Conservation (phyloP, 1,284 basidiomycete species). For the Ganoderma multipileum region DNA sequence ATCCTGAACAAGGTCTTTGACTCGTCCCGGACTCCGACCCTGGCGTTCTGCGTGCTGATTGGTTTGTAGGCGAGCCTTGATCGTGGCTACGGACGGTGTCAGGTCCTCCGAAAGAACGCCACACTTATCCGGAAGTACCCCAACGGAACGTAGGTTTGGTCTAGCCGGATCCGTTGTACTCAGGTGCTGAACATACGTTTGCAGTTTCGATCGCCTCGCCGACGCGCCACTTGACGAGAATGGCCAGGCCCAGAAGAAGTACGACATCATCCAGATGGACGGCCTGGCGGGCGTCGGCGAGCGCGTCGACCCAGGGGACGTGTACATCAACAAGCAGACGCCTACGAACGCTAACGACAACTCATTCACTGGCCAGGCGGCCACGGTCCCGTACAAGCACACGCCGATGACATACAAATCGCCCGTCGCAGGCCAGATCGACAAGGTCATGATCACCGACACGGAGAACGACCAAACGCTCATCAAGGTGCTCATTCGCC, state of each 20-base stretch:
- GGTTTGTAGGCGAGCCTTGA: constrained; percentile 83
- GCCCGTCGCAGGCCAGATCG: constrained; percentile 92
- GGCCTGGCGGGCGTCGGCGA: constrained; percentile 96
- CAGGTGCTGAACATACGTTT: background rate
- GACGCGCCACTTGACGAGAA: constrained; percentile 90
- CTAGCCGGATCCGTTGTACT: constrained; percentile 12
- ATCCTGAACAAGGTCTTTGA: constrained; percentile 87
- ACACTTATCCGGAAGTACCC: constrained; percentile 96
- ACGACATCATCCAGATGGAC: constrained; percentile 90
- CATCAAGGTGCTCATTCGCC: constrained; percentile 98
- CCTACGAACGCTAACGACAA: constrained; percentile 92
- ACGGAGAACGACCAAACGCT: constrained; percentile 96
- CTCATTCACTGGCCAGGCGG: constrained; percentile 80
- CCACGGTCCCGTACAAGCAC: constrained; percentile 87
- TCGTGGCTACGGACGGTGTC: constrained; percentile 96
- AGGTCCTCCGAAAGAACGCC: constrained; percentile 95
- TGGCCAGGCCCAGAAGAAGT: constrained; percentile 81
- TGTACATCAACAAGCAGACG: constrained; percentile 97
- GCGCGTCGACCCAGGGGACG: constrained; percentile 90
- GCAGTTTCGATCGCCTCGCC: constrained; percentile 91
- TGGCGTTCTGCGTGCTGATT: constrained; percentile 13
- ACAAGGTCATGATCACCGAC: constrained; percentile 98
- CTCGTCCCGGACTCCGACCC: constrained; percentile 4
- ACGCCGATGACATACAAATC: constrained; percentile 92
- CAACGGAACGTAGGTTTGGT: constrained; percentile 86